phyloP scores from a whole-genome alignment of 257 asterid species.

The Solanum commersonii region DNA sequence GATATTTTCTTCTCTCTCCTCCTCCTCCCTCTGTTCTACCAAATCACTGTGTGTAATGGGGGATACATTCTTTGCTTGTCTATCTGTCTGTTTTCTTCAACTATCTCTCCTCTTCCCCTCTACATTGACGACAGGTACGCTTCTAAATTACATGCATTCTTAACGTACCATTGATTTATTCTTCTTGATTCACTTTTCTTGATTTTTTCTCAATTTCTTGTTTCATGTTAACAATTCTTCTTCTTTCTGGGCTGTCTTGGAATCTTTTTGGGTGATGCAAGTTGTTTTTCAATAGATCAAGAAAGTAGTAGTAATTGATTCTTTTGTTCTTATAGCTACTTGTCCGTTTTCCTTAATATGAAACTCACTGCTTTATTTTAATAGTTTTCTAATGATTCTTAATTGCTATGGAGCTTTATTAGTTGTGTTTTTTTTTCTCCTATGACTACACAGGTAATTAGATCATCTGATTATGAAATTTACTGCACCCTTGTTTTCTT shows the following conservation, averaged over 20 bases:
- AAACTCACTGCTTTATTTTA: neutral
- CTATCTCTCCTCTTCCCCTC: neutral
- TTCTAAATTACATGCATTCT: neutral
- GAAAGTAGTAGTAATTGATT: neutral
- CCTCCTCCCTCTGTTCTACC: neutral
- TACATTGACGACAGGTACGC: neutral
- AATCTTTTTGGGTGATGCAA: neutral
- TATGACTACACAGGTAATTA: neutral
- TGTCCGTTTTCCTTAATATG: neutral
- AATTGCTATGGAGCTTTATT: neutral
- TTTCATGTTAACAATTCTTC: neutral
- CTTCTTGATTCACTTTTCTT: neutral
- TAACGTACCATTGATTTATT: neutral
- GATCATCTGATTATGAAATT: neutral
- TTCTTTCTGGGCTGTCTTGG: neutral
- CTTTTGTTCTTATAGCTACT: neutral
- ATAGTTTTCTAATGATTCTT: neutral
- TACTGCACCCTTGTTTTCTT: neutral
- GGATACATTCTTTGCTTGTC: neutral
- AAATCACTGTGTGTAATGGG: neutral
- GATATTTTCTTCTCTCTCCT: constrained; percentile 10
- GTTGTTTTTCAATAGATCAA: neutral
- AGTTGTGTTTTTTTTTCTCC: neutral
- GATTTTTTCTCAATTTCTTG: neutral
- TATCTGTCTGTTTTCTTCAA: neutral